Base-by-base conservation (phyloP, 2,329 filamentous ascomycete genomes). In the Pseudogymnoascus sp. region DNA sequence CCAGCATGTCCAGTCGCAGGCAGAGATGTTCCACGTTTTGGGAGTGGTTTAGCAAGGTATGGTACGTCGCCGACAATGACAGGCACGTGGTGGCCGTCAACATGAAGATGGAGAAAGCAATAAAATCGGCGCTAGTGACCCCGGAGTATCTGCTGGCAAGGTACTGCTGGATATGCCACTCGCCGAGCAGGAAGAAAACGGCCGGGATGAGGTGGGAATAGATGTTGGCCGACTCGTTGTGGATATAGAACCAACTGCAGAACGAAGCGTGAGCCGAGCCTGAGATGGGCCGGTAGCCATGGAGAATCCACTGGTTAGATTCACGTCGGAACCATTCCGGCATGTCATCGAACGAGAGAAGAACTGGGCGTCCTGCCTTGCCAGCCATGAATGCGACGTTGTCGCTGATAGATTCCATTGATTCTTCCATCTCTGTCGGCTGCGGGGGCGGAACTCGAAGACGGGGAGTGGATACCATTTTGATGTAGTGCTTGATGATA, bases 121-220 rank as follows among this genome's bases (percentile, higher is more conserved):
- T 61, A 7, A 68, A 67, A 66, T 81, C 78, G 8, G 63, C 63
- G n/a, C 66, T 34, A 1, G 69, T 67, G 3, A 75, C 72, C 31
- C 71, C 65, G 0, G 76, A 75, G 60, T 77, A 77, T 31, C 65
- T 56, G 3, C 37, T 43, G 3, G 53, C 21, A 36, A 75, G 69
- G 59, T 74, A 72, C 43, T 69, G 64, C 5, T 69, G 64, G 11
- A 75, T 69, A 1, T 68, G 61, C 4, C 63, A 65, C 64, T 76
- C 72, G 18, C 70, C 69, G 11, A 75, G 38, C 12, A 76, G 61
- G 60, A 74, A 74, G 21, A 73, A 18, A 2, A 79, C 40, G 8
- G 74, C 77, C 0, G 80, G 79, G 2, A 82, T 66, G 3, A 82
- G 72, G 66, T 80, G 77, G 14, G 77, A 75, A 65, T 74, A 78